These are phyloP conservation scores for Adansonia grandidieri DNA, from an alignment of 441 rosid genomes.

Conservation along the genomic window DNA sequence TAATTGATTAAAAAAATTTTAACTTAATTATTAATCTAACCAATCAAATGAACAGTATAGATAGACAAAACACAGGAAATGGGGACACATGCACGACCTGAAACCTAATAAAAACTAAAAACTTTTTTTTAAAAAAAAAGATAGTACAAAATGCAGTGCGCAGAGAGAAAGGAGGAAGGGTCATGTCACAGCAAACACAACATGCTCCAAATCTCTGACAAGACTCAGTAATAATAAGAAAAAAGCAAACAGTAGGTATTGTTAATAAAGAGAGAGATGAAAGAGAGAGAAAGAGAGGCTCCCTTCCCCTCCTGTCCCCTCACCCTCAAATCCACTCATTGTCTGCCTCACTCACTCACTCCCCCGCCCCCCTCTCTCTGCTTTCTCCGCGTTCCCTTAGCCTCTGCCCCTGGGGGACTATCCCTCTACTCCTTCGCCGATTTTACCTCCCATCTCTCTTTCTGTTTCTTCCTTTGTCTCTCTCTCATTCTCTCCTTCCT, in stretches of 20 bases:
- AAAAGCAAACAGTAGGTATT: slow-evolving; percentile 29
- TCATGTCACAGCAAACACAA: slow-evolving; percentile 39
- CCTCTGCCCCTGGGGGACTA: slow-evolving; percentile 77
- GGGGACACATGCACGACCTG: slow-evolving; percentile 27
- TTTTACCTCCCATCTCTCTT: slow-evolving; percentile 26
- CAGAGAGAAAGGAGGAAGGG: slow-evolving; percentile 23
- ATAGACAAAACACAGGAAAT: neutral
- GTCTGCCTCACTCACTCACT: neutral
- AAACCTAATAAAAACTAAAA: slow-evolving; percentile 16
- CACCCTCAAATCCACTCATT: slow-evolving; percentile 19
- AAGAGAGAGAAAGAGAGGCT: neutral
- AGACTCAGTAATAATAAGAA: slow-evolving; percentile 25
- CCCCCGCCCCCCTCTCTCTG: slow-evolving; percentile 22
- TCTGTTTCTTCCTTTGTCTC: neutral
- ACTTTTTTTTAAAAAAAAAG: too few relatives aligned
- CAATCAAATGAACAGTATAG: too few relatives aligned
- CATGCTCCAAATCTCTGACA: slow-evolving; percentile 50
- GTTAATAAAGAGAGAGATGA: neutral
- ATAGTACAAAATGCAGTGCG: slow-evolving; percentile 5
- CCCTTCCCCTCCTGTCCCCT: neutral
- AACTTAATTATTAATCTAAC: too few relatives aligned
- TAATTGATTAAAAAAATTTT: too few relatives aligned
- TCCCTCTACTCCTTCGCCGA: slow-evolving; percentile 42
- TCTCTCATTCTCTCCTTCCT: neutral
- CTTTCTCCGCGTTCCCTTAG: slow-evolving; percentile 88